Evolutionary conservation across 306 rosid genomes (phyloP).

Genomic region (Ochetophila trinervis): DNA sequence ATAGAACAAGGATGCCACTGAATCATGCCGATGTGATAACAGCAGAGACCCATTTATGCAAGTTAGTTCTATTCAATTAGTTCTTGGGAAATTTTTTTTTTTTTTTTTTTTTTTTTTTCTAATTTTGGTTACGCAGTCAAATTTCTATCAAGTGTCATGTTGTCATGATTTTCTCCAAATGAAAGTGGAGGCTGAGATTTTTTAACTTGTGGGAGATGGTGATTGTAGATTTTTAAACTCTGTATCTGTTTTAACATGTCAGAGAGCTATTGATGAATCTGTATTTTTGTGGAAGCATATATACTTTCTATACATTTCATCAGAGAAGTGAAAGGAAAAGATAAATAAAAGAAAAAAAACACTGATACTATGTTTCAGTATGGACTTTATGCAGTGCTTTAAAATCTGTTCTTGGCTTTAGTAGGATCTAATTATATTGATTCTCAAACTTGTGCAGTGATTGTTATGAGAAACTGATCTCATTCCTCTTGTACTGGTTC

Average conservation of each 20-base stretch:
- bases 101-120: too few species aligned
- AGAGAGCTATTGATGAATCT: too few species aligned
- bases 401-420: background rate
- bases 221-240: background rate
- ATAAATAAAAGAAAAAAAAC: too few species aligned
- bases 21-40: slow-evolving; percentile 59
- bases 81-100: background rate
- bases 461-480: slow-evolving; percentile 73
- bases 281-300: too few species aligned
- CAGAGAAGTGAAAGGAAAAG: too few species aligned
- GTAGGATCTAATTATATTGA: background rate
- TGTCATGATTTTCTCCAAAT: too few species aligned
- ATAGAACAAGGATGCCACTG: slow-evolving; percentile 60
- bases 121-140: background rate
- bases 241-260: too few species aligned
- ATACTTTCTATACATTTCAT: too few species aligned
- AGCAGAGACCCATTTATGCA: slow-evolving; percentile 49
- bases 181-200: background rate
- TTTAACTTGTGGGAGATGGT: background rate
- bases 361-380: too few species aligned
- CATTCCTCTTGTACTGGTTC: slow-evolving; percentile 85
- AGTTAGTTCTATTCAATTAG: slow-evolving; percentile 31
- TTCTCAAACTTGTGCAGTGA: slow-evolving; percentile 43
- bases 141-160: too few species aligned
- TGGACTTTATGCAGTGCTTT: too few species aligned